A percentile compares a stretch with the other conserved stretches of the same genome.
Conservation (phyloP, 176 grass and related monocot species). For the Dactylis glomerata region DNA sequence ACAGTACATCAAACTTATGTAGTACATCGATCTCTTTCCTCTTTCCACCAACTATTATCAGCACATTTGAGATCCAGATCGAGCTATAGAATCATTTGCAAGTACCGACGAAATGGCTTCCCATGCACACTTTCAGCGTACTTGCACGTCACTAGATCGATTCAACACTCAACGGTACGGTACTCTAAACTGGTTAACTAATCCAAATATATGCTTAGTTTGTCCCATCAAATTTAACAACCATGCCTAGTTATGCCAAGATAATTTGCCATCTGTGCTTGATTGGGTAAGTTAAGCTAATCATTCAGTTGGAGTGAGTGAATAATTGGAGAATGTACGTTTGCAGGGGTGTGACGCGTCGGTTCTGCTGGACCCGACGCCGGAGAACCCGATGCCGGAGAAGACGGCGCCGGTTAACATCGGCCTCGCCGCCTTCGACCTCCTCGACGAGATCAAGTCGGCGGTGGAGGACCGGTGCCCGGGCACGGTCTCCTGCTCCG, state of each 20-base stretch:
- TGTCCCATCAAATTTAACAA: background rate
- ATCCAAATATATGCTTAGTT: background rate
- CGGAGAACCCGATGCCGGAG: constrained; percentile 46
- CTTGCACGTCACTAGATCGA: background rate
- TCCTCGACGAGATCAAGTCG: constrained; percentile 61
- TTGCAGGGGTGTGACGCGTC: constrained; percentile 47
- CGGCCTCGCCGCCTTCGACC: constrained; percentile 38
- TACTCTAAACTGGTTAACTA: background rate
- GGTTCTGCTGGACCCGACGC: constrained; percentile 47
- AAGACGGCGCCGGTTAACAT: constrained; percentile 63
- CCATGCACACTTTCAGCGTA: background rate
- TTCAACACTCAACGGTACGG: background rate
- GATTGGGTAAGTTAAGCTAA: background rate
- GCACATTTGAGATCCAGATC: background rate
- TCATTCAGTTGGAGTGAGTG: background rate
- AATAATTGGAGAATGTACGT: background rate
- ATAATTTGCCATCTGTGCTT: background rate
- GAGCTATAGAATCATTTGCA: background rate
- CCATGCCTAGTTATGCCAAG: background rate
- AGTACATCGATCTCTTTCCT: too few relatives aligned
- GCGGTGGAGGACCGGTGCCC: constrained; percentile 47
- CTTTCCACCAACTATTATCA: background rate
- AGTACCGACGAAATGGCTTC: constrained; percentile 22
- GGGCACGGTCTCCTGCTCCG: constrained; percentile 47
- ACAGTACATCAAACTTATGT: constrained; percentile 3